Conservation (phyloP, 306 rosid genomes). For the Ormosia emarginata region DNA sequence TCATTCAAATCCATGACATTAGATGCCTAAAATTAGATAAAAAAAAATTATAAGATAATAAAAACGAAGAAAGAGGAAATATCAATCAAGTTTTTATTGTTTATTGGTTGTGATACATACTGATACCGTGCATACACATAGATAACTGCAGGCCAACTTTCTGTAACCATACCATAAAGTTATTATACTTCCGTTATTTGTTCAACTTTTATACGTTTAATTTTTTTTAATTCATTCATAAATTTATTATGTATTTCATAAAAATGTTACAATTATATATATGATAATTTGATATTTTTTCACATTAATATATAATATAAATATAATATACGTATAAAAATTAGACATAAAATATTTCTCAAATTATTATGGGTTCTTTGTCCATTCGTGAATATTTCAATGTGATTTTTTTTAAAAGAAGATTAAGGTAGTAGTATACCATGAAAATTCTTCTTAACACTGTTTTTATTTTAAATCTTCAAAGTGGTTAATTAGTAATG, state of each 20-base stretch:
- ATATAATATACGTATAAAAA: too few relatives aligned
- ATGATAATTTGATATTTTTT: too few relatives aligned
- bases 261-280: too few relatives aligned
- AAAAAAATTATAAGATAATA: neutral
- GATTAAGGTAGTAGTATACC: neutral
- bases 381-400: neutral
- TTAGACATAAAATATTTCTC: too few relatives aligned
- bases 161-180: neutral
- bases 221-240: too few relatives aligned
- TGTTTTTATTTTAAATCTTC: neutral
- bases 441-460: neutral
- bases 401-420: neutral
- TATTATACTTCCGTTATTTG: too few relatives aligned
- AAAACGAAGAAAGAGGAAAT: neutral
- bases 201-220: too few relatives aligned
- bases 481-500: neutral
- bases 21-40: neutral
- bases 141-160: neutral
- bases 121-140: neutral
- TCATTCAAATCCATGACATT: conserved; percentile 19
- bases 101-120: conserved; percentile 1
- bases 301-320: too few relatives aligned
- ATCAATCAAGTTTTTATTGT: neutral
- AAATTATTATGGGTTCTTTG: conserved; percentile 7
- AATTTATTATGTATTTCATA: too few relatives aligned